Base-by-base conservation (phyloP, 257 asterid genomes). In the Solanum corneliomulleri region DNA sequence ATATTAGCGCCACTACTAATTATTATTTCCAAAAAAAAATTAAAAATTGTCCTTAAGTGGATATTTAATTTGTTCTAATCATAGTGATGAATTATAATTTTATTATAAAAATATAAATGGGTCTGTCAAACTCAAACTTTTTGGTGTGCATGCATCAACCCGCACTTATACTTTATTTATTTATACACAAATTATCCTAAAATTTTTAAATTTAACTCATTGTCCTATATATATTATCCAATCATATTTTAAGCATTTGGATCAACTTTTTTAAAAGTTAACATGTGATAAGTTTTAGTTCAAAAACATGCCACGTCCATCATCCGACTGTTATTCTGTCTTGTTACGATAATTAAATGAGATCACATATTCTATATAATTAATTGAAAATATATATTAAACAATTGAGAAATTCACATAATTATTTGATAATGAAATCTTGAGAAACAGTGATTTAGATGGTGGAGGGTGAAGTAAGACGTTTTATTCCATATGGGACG, bases 391-490 rank as follows among this genome's bases (percentile, higher is more conserved):
- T 37, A 37, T 37, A 37, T 37, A 37, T 37, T 37, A 0, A 37
- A 37, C 0, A 37, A 37, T 37, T 37, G 1, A 37, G 7, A 1
- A 37, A 25, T 64, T 64, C 2, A 23, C 14, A 8, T 56, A 11
- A 23, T 23, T 25, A 64, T 11, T 64, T 64, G 18, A 64, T 4
- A 25, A n/a, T 64, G 71, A 64, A 12, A 11, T 64, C 33, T n/a
- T 1, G 71, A 25, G 3, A 35, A 35, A 35, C 7, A 35, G 1
- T 35, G 0, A 0, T 35, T 35, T 35, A 35, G 1, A 35, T 35
- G 39, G 0, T 0, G 7, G 1, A 35, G 7, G 0, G 39, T 35
- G 7, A 35, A 0, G 7, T 37, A 0, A 37, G 0, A 37, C 7
- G 7, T 37, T n/a, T n/a, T n/a, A n/a, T n/a, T n/a, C n/a, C n/a